These are phyloP conservation scores for Hortiboletus flavorubellus DNA, from an alignment of 768 basidiomycete species.

Conservation along the genomic window DNA sequence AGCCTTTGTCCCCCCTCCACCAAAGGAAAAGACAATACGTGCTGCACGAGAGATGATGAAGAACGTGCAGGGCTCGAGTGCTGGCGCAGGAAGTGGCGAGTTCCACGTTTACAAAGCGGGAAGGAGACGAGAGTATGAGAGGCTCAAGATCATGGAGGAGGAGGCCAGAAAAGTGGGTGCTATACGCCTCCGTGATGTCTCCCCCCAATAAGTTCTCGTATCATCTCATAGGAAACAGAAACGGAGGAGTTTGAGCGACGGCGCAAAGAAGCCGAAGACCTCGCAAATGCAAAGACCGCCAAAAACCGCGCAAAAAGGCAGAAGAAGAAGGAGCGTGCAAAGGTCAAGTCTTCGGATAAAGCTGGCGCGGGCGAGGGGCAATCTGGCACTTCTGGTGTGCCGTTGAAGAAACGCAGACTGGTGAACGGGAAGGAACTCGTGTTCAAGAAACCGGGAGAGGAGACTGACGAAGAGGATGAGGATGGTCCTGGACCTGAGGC, in stretches of 20 bases:
- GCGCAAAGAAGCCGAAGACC: conserved; percentile 64
- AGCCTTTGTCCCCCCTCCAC: conserved; percentile 72
- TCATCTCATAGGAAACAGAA: conserved; percentile 56
- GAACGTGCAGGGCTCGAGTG: conserved; percentile 97
- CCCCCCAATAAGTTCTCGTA: not conserved
- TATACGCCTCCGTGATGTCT: not conserved
- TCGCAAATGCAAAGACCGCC: conserved; percentile 83
- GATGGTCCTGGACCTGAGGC: conserved; percentile 23
- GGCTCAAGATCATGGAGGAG: conserved; percentile 89
- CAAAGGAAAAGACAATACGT: conserved; percentile 78
- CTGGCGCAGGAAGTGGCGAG: conserved; percentile 95
- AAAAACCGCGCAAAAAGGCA: conserved; percentile 93
- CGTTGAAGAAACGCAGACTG: conserved; percentile 76
- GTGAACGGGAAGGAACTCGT: conserved; percentile 73
- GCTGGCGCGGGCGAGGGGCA: conserved; percentile 25
- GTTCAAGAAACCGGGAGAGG: conserved; percentile 53
- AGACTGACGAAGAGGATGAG: conserved; percentile 41
- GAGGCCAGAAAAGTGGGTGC: conserved; percentile 63
- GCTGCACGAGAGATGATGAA: conserved; percentile 96
- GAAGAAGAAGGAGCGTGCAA: conserved; percentile 82
- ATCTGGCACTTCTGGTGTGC: conserved; percentile 34
- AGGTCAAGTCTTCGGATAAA: conserved; percentile 39
- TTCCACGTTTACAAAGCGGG: conserved; percentile 99
- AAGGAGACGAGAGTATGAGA: conserved; percentile 91
- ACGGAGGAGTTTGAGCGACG: conserved; percentile 72